Conservation (phyloP, 441 rosid genomes). For the Daphne laureola region DNA sequence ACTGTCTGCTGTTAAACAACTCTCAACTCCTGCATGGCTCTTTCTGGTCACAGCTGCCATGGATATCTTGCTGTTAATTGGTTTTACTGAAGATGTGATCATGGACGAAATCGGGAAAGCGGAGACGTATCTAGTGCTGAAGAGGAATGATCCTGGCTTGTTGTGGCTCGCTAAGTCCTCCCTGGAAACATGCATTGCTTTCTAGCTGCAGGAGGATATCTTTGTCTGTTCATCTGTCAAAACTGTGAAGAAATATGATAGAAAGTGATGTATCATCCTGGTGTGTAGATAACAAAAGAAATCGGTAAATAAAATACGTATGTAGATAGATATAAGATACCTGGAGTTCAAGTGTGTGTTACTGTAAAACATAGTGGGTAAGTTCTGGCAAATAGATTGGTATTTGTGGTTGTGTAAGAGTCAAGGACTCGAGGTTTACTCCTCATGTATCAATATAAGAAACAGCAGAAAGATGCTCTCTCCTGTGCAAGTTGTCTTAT, state of each 20-base stretch:
- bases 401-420: no score
- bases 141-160: constrained; percentile 85
- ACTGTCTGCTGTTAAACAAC: no score
- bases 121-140: constrained; percentile 65
- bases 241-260: not conserved
- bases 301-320: no score
- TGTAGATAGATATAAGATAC: no score
- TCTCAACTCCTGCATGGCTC: not conserved
- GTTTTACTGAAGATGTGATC: constrained; percentile 63
- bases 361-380: no score
- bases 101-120: constrained; percentile 37
- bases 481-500: no score
- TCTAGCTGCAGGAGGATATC: constrained; percentile 16
- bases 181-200: constrained; percentile 44
- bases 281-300: no score
- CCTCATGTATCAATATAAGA: no score
- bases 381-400: no score
- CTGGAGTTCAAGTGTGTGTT: no score
- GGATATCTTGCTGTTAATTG: constrained; percentile 66
- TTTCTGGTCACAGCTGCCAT: constrained; percentile 55
- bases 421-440: no score
- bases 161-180: constrained; percentile 91
- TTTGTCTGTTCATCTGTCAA: not conserved
- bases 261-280: not conserved
- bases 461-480: no score